Evolutionary conservation across 2,329 filamentous ascomycete species (phyloP).

Genomic region (Colletotrichum cordylinicola): DNA sequence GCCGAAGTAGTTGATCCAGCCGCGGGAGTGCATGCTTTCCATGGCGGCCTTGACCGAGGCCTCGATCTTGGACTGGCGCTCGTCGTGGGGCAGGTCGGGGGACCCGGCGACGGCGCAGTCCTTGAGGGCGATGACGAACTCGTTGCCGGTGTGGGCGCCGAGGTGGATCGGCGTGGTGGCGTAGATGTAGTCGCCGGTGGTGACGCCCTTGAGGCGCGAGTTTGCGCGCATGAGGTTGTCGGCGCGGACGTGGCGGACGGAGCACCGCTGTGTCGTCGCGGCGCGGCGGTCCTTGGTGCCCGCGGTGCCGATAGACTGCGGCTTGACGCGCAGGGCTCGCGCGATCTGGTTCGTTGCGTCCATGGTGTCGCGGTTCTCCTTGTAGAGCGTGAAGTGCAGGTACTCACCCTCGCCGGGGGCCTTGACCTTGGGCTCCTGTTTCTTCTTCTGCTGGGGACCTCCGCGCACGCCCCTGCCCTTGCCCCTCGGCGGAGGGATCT

Average conservation of each 20-base stretch:
- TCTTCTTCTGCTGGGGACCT: conserved; percentile 21
- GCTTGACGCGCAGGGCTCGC: conserved; percentile 75
- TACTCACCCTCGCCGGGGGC: conserved; percentile 66
- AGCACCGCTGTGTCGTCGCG: conserved; percentile 83
- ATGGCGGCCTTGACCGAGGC: conserved; percentile 62
- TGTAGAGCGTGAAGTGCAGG: conserved; percentile 91
- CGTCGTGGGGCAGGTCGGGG: conserved; percentile 1
- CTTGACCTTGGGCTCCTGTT: conserved; percentile 24
- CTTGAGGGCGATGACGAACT: conserved; percentile 91
- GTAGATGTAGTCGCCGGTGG: conserved; percentile 84
- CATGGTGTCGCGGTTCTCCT: conserved; percentile 98
- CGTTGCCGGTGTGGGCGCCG: conserved; percentile 86
- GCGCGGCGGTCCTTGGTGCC: conserved; percentile 92
- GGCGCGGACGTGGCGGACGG: conserved; percentile 58
- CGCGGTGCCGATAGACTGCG: conserved; percentile 75
- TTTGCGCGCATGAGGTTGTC: conserved; percentile 72
- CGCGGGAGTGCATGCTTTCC: conserved; percentile 70
- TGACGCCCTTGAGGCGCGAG: conserved; percentile 64
- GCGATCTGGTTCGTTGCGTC: conserved; percentile 82
- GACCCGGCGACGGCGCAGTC: conserved; percentile 69
- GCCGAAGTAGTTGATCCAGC: conserved; percentile 98
- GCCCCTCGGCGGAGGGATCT: conserved; percentile 57
- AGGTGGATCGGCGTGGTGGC: conserved; percentile 74
- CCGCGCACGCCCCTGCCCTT: conserved; percentile 27
- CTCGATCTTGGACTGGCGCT: conserved; percentile 29